Percentiles rank a stretch among this genome's conserved stretches.
phyloP scores from a whole-genome alignment of 202 grass and related monocot species.

The Panicum hallii region DNA sequence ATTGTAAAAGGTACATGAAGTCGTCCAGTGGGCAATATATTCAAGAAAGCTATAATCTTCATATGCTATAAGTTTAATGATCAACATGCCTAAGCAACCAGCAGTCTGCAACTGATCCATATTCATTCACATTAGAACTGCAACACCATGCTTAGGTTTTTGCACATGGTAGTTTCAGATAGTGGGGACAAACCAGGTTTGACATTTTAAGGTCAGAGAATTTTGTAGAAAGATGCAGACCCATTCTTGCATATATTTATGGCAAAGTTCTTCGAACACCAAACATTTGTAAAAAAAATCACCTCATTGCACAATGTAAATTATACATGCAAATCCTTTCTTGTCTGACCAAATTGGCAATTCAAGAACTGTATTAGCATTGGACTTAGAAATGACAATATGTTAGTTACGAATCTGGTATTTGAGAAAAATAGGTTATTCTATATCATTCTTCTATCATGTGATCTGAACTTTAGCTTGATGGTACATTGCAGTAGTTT shows the following conservation, averaged over 20 bases:
- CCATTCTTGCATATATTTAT: slow-evolving; percentile 2
- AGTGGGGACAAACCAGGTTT: not conserved
- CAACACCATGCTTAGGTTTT: slow-evolving; percentile 1
- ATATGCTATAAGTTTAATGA: not conserved
- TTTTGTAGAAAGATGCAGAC: not conserved
- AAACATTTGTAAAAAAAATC: not conserved
- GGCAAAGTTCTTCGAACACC: not conserved
- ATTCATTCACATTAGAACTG: not conserved
- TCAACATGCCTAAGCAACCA: slow-evolving; percentile 14
- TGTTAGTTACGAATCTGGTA: not conserved
- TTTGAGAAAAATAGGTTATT: not conserved
- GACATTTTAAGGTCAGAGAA: not conserved
- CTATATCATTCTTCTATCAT: not conserved
- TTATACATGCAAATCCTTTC: slow-evolving; percentile 16
- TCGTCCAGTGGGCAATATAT: not conserved
- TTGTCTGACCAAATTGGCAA: slow-evolving; percentile 13
- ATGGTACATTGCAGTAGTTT: slow-evolving; percentile 7
- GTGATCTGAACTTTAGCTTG: slow-evolving; percentile 21
- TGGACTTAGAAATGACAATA: not conserved
- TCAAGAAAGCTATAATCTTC: not conserved
- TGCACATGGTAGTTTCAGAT: not conserved
- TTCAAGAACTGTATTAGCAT: not conserved
- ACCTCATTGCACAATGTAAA: slow-evolving; percentile 26
- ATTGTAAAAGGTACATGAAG: not conserved
- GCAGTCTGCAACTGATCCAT: not conserved